A percentile compares a stretch with the other conserved stretches of the same genome.
Conservation (phyloP, 176 grass and related monocot genomes). For the maize (Zea mays) region Zm-B73-REFERENCE-NAM-5.0 NC_050097.1:233494501-233495000, state of each 20-base stretch:
- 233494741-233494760: background rate
- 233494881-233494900: conserved; percentile 10
- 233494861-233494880: background rate
- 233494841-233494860: background rate
- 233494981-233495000: conserved; percentile 3
- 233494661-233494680: conserved; percentile 26
- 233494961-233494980: conserved; percentile 18
- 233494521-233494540: conserved; percentile 79
- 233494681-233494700: conserved; percentile 5
- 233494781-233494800: conserved; percentile 3
- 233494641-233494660: conserved; percentile 19
- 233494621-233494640: conserved; percentile 23
- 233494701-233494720: background rate
- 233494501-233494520: conserved; percentile 72
- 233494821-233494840: conserved; percentile 19
- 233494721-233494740: conserved; percentile 21
- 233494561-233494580: conserved; percentile 96
- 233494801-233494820: background rate
- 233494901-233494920: background rate
- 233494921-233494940: conserved; percentile 30
- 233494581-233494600: conserved; percentile 38
- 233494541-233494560: conserved; percentile 92
- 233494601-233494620: conserved; percentile 25
- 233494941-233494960: conserved; percentile 16
- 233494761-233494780: background rate